Base-by-base conservation (phyloP, 2,329 filamentous ascomycete species). In the Trichophyton equinum region DNA sequence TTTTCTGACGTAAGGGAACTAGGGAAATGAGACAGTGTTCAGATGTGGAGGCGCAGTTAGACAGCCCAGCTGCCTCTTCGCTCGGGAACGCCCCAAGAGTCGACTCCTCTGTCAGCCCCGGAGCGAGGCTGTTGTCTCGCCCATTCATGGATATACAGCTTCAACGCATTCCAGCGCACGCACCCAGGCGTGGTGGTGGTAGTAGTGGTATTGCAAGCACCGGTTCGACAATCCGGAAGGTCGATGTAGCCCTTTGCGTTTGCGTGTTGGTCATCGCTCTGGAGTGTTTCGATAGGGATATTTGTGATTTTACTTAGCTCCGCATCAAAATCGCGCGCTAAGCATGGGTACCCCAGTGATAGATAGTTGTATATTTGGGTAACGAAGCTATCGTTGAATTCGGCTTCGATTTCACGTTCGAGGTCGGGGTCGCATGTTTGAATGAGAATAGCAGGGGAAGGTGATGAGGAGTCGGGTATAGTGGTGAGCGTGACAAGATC, bases 361-460 rank as follows among this genome's bases (percentile, higher is more conserved):
- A 97, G 80, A 73, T 97, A 97, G 73, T 97, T 96, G 80, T 95
- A 97, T 6, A 97, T 91, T 73, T 97, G 92, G 0, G 91, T 96
- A 61, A 96, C 84, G 71, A 96, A 96, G 2, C 79, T 79, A 71
- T 96, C 89, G 63, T 86, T 80, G 68, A 94, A 95, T 72, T 96
- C 91, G 36, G 75, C 71, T 30, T 79, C 74, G 47, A 84, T 78
- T 9, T 75, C 58, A 57, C 60, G 58, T 46, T 64, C 63, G 5
- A 57, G 40, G 13, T 40, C 20, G 18, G 55, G 55, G 36, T 55
- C 51, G 25, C 33, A 55, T 13, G 51, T 25, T 27, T 61, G 61
- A 22, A 44, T 51, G 7, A 58, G 60, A 18, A 44, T 51, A 11
- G 49, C 18, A 4, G 42, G 47, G 3, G 42, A 40, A 27, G 51